Base-by-base conservation (phyloP, 805 yeast species). In the Brettanomyces nanus region DNA sequence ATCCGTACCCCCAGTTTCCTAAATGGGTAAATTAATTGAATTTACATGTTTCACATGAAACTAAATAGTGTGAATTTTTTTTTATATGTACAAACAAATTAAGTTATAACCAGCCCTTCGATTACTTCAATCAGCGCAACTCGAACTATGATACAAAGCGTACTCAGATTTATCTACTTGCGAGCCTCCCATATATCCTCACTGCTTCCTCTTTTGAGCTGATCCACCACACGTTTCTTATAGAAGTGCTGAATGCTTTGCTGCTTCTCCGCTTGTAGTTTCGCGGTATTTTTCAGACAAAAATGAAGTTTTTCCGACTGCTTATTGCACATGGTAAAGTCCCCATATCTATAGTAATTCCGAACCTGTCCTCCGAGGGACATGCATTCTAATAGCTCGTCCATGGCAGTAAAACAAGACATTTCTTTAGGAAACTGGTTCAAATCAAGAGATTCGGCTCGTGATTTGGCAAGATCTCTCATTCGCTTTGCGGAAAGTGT, bases 361-460 rank as follows among this genome's bases (percentile, higher is more conserved):
- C 94, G 73, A 17, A 85, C 62, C 54, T 89, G 96, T 1, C 97
- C 97, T 3, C 95, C 97, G 3, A 89, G 54, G 0, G 97, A 84
- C 61, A 84, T 86, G 56, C 97, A 90, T 33, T 75, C 79, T 33
- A 87, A 70, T 18, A 89, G 65, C 52, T 86, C 95, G 58, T 89
- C 95, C 59, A 89, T 80, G 1, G 92, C 92, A 31, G 90, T 85
- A 38, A 80, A 66, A 52, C 90, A 81, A 36, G 75, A 71, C 87
- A 81, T 51, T 37, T 60, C 65, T 40, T 49, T 57, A 18, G 63
- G 65, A 35, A 60, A 61, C 35, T 48, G 45, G 3, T 46, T 45
- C 14, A 58, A 39, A 1, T 51, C 47, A 19, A 58, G 20, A 2
- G 53, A 25, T 34, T 53, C 53, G 13, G 54, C 59, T 30, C 61